Base-by-base conservation (phyloP, 306 rosid genomes). In the Luffa aegyptiaca region DNA sequence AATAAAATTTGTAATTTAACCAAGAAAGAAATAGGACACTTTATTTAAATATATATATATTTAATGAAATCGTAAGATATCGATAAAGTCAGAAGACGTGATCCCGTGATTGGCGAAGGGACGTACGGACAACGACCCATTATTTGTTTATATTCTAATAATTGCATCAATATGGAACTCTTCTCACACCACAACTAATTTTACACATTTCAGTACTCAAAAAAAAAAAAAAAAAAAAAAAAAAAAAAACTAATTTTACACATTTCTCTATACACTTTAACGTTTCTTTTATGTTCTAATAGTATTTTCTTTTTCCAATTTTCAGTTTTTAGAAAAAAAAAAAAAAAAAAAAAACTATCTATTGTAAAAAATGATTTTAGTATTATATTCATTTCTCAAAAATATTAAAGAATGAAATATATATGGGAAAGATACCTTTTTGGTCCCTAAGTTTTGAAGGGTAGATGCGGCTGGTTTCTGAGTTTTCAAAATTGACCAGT, bases 91-190 rank as follows among this genome's bases (percentile, higher is more conserved):
- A 36, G 13, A 37, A 12, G 44, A 13, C 2, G 53, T 10, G 35
- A 69, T 69, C 75, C 75, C 75, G 75, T 69, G 53, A 69, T 69
- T 69, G 75, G 75, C 53, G 75, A 69, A 18, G 75, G 53, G 26
- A 8, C 53, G 75, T 69, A 69, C 53, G 75, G 75, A 69, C 75
- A 42, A 10, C 36, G 52, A 69, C 75, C 51, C 51, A 68, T 8
- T 68, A 18, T 8, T 68, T 41, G 18, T n/a, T 65, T 2, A 6
- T 39, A 65, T 66, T 66, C 31, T 6, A 39, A 66, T 66, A 66
- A 3, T 66, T 39, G 11, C 48, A 66, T 66, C n/a, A 36, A 66
- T 39, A 65, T 12, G 0, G 0, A 58, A 10, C 18, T 31, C 1
- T 61, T 63, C 45, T 0, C 71, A 35, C 71, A 6, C n/a, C n/a